Base-by-base conservation (phyloP, 1,139 yeast species). In the Kurtzmaniella natalensis region DNA sequence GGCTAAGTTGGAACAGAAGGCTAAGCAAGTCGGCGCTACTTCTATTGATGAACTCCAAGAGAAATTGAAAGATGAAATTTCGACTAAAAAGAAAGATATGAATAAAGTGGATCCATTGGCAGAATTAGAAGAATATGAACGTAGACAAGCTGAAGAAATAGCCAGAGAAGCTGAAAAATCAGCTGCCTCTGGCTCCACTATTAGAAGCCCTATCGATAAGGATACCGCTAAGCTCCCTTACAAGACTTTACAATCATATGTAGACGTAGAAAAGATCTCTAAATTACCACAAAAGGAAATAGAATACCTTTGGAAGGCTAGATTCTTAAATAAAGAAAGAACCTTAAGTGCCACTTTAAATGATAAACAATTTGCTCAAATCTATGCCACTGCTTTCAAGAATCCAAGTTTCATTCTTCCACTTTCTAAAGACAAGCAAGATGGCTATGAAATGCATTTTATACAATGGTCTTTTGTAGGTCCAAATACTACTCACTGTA, bases 391-490 rank as follows among this genome's bases (percentile, higher is more conserved):
- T 41, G 95, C 96, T 0, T 77, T 81, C 48, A 70, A 70, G 45
- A 78, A 82, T 53, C 95, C 96, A 11, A 72, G 78, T 31, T 83
- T 84, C 54, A 77, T 83, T 7, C 64, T 83, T 22, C 94, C 94
- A 1, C 58, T 83, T 33, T 88, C 84, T 9, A 72, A 74, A 45
- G 70, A 61, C 19, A 35, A 31, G 7, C 55, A 50, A 15, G 72
- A 68, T 65, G 87, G 59, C 43, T 64, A 81, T 47, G 98, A 92
- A 57, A 72, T 92, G 66, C 96, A 92, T 54, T 88, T 83, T 54
- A 78, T 88, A 14, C 98, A 94, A 60, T 94, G 98, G 98, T 71
- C 80, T 14, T 86, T 88, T 57, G 92, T 83, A 2, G 96, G 94
- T 0, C 81, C 87, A 6, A 52, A 78, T 28, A 89, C 97, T 4